Evolutionary conservation across 164 flowering plant species (phyloP), one percentile per base, ranked within the genome.

Genomic region (Saururus chinensis): DNA sequence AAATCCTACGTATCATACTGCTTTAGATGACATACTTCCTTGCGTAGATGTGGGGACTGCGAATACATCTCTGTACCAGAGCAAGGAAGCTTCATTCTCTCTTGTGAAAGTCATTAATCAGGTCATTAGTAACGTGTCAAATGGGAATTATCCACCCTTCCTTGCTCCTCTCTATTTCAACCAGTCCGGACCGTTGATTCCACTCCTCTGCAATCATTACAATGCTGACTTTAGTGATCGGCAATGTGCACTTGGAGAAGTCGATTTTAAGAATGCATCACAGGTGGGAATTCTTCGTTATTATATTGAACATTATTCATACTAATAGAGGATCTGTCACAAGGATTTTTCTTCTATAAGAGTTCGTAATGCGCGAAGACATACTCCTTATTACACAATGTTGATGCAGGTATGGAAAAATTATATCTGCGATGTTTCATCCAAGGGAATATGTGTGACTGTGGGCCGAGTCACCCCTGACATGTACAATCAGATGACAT

Each of bases 31-130:
- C 56, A 80, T 93, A 3, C 75, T 90, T 2, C 97, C 97, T 7
- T 90, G 98, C 53, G 84, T 88, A 52, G 96, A 90, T 69, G 76
- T 75, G 51, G 80, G 79, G 37, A 88, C 96, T 40, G 90, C 98
- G 11, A 80, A 82, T 68, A 90, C 82, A 57, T 79, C 92, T 54
- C 70, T 86, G 66, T 16, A 56, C 14, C 72, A 60, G 51, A 76
- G 77, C 78, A 85, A 80, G 71, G 77, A 76, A 60, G 85, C 80
- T 26, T 69, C 88, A 0, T 77, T 62, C 62, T 81, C 84, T 53
- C 70, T 90, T 56, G 85, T 78, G 8, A 69, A 59, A 30, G 61
- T 85, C 40, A 80, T 88, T 30, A 77, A 92, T 68, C 55, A 25
- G 26, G 74, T 78, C 71, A 75, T 92, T 67, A 67, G 35, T 56